Evolutionary conservation across 768 basidiomycete genomes (phyloP), one percentile per base, ranked within the genome.

Genomic region (Trametes gibbosa): DNA sequence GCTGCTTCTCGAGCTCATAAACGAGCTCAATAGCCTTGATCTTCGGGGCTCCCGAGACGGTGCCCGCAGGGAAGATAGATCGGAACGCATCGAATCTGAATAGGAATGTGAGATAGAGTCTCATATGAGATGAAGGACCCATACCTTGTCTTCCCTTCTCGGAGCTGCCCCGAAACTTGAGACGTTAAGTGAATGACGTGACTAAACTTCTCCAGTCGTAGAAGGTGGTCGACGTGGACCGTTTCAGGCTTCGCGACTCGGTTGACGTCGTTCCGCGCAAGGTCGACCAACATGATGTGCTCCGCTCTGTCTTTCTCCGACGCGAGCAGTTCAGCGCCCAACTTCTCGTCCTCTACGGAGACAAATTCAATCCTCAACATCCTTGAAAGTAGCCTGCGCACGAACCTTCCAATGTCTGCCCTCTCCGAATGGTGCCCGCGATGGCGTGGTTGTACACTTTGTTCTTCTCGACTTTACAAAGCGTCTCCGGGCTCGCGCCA

Each of bases 131-230:
- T 10, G n/a, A 10, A 16, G 17, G 7, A 4, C 13, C 37, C 74
- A 50, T 56, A 94, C 95, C 96, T 84, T 13, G 87, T 93, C 72
- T 89, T 79, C 21, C 85, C 95, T 40, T 89, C 84, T 29, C 97
- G 82, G 54, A 99, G 74, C 25, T 78, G 73, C 3, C 97, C 97
- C 48, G 94, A 92, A 16, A 98, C 90, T 78, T 96, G 94, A 23
- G 92, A 95, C 3, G 97, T 98, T 66, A 99, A 70, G 73, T 99
- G 97, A 64, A 95, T 98, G 68, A 99, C 97, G 72, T 99, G 97
- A 68, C 92, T 95, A 75, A 98, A 99, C 72, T 89, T 95, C 72
- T 98, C 91, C 40, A 99, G 73, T 63, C 79, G 79, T 93, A 98
- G 97, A 56, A 99, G 80, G 58, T 91, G 86, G 73, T 98, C 97